phyloP scores from a whole-genome alignment of 352 stramenopile species.

The Pythium sp. region DNA sequence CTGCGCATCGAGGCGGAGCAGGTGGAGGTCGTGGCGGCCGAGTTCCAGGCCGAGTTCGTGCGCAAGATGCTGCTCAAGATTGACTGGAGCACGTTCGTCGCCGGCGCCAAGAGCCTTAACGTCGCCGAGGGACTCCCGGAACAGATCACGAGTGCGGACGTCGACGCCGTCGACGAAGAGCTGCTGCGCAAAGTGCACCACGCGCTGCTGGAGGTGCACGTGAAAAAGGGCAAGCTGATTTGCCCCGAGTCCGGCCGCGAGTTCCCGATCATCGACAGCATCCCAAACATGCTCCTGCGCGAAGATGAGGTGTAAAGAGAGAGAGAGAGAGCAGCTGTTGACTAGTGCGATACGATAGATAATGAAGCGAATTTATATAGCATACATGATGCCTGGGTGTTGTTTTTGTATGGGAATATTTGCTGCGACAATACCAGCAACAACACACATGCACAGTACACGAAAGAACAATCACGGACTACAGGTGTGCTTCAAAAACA shows the following conservation, averaged over 20 bases:
- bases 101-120: slow-evolving; percentile 68
- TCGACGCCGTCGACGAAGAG: slow-evolving; percentile 53
- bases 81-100: slow-evolving; percentile 86
- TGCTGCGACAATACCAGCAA: neutral
- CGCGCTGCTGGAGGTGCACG: slow-evolving; percentile 92
- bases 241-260: slow-evolving; percentile 95
- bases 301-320: slow-evolving; percentile 84
- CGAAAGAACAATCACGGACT: neutral
- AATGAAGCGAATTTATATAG: slow-evolving; percentile 18
- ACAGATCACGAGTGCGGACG: slow-evolving; percentile 34
- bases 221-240: slow-evolving; percentile 94
- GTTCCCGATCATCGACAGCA: slow-evolving; percentile 96
- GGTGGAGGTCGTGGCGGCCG: slow-evolving; percentile 77
- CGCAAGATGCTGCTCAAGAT: slow-evolving; percentile 89
- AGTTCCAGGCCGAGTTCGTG: slow-evolving; percentile 84
- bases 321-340: neutral
- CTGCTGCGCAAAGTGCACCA: slow-evolving; percentile 87
- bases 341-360: slow-evolving; percentile 23
- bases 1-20: slow-evolving; percentile 82
- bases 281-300: slow-evolving; percentile 97
- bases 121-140: slow-evolving; percentile 71
- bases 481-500: neutral
- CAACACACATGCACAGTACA: neutral
- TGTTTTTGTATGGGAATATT: no score
- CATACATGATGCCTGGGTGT: no score